Conservation (phyloP, 2,329 filamentous ascomycete genomes). For the Microascus cirrosus region DNA sequence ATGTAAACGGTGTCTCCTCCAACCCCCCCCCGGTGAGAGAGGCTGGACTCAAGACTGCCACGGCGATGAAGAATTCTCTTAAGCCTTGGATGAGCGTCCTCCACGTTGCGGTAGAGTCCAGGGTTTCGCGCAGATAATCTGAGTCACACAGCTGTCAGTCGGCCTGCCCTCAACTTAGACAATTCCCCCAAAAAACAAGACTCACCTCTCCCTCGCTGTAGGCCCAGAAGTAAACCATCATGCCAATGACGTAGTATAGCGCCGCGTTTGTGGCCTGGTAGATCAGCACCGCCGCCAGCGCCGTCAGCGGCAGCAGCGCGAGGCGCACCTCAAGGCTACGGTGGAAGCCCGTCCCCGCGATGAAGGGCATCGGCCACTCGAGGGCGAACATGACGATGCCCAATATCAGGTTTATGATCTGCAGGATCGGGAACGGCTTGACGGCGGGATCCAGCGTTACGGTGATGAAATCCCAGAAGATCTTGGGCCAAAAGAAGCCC, state of each 20-base stretch:
- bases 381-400: conserved; percentile 69
- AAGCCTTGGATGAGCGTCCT: conserved; percentile 12
- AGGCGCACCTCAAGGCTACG: conserved; percentile 80
- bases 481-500: conserved; percentile 96
- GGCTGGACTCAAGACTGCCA: not conserved
- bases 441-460: conserved; percentile 80
- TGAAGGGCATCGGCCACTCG: conserved; percentile 76
- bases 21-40: not conserved
- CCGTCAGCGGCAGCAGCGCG: conserved; percentile 68
- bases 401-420: conserved; percentile 80
- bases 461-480: conserved; percentile 96
- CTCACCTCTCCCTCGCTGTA: conserved; percentile 94
- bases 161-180: too few relatives aligned
- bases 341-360: conserved; percentile 72
- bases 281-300: conserved; percentile 62
- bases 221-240: conserved; percentile 89
- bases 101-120: conserved; percentile 57
- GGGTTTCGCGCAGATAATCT: conserved; percentile 58
- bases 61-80: not conserved
- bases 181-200: conserved; percentile 13
- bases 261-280: conserved; percentile 92
- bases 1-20: not conserved
- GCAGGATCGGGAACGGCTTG: conserved; percentile 76
- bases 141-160: too few relatives aligned
- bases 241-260: conserved; percentile 80